Percentiles rank a stretch among this genome's conserved stretches.
Evolutionary conservation across 495 filamentous ascomycete genomes (phyloP).

Genomic region (Annulohypoxylon moriforme): DNA sequence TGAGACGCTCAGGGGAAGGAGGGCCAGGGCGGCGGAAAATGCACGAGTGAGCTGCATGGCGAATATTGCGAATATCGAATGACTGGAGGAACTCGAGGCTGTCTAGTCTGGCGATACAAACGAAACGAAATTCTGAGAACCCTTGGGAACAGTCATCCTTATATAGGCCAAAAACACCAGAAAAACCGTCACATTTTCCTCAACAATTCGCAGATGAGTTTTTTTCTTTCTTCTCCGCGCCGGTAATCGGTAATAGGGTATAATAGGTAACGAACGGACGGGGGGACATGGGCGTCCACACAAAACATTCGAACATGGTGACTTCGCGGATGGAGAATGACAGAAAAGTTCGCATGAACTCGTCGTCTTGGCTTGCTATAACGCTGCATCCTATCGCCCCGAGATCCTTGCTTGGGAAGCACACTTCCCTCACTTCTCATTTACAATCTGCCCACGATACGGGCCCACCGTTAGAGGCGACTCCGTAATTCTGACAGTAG

Average conservation of each 20-base stretch:
- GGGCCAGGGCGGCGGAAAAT: conserved; percentile 16
- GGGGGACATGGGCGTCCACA: background rate
- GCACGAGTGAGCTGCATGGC: conserved; percentile 20
- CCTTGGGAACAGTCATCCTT: background rate
- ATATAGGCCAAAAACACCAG: conserved; percentile 20
- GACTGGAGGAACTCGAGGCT: conserved; percentile 1
- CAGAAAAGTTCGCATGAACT: conserved; percentile 5
- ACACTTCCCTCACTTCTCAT: background rate
- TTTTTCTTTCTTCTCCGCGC: background rate
- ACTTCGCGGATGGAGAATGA: conserved; percentile 10
- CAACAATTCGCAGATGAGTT: background rate
- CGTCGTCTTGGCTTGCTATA: conserved; percentile 13
- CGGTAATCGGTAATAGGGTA: conserved; percentile 17
- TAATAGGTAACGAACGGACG: too few species aligned
- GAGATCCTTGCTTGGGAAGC: background rate
- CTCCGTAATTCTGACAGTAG: conserved; percentile 6
- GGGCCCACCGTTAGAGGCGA: background rate
- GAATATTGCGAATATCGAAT: background rate
- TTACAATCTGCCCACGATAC: conserved; percentile 3
- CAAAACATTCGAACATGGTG: conserved; percentile 8
- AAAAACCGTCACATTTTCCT: background rate
- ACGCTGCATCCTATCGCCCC: background rate
- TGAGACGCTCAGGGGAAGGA: conserved; percentile 23
- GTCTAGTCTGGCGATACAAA: conserved; percentile 5
- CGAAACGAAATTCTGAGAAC: background rate